Percentiles rank a stretch among this genome's conserved stretches.
Evolutionary conservation across 2,329 filamentous ascomycete genomes (phyloP).

Genomic region (Diaporthe sp.): DNA sequence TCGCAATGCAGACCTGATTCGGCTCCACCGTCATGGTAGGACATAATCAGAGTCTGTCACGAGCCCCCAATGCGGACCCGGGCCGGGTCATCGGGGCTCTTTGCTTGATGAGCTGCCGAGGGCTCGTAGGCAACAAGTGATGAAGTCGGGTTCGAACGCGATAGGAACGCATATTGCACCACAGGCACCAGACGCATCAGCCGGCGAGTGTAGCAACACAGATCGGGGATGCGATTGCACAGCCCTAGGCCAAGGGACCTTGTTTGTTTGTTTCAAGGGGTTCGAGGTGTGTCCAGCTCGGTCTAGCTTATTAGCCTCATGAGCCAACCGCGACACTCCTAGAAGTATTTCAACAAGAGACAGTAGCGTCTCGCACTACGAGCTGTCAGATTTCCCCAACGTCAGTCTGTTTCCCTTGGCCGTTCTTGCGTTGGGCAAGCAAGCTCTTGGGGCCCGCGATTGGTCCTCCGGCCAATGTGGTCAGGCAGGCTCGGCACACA

Average conservation of each 20-base stretch:
- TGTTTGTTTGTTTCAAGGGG: constrained; percentile 30
- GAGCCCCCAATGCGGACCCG: background rate
- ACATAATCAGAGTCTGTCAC: background rate
- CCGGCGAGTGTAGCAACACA: background rate
- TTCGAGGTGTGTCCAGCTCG: background rate
- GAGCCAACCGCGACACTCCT: constrained; percentile 12
- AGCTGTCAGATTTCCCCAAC: constrained; percentile 7
- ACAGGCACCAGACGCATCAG: background rate
- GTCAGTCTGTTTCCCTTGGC: background rate
- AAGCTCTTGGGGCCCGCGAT: background rate
- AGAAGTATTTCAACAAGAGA: background rate
- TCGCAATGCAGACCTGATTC: constrained; percentile 15
- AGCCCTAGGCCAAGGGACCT: background rate
- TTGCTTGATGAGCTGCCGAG: background rate
- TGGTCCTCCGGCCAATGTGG: background rate
- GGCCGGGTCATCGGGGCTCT: background rate
- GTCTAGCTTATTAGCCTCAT: constrained; percentile 4
- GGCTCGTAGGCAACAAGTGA: background rate
- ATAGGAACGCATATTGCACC: background rate
- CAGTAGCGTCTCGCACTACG: constrained; percentile 8
- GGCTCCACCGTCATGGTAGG: background rate
- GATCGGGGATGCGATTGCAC: constrained; percentile 21
- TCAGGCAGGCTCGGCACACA: constrained; percentile 14
- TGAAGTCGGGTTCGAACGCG: too few relatives aligned
- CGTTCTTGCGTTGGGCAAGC: background rate